Percentiles rank a stretch among this genome's conserved stretches.
These are phyloP conservation scores for Fusarium abutilonis DNA, from an alignment of 2,329 filamentous ascomycete genomes.

Conservation along the genomic window DNA sequence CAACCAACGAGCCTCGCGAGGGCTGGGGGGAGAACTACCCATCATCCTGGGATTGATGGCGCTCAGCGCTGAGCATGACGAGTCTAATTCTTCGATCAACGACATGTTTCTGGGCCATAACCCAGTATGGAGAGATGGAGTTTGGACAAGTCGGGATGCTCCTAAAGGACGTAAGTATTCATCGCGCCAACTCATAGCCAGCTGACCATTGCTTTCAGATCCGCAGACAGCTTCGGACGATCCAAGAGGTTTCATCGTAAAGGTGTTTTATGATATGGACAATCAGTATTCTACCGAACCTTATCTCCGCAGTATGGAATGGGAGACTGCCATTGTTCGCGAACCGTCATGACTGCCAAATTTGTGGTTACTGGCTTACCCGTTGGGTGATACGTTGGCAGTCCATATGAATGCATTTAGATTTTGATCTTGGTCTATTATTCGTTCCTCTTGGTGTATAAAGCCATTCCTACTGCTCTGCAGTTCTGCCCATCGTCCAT, in stretches of 20 bases:
- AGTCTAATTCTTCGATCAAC: slow-evolving; percentile 15
- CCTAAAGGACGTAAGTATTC: slow-evolving; percentile 46
- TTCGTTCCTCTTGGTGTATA: slow-evolving; percentile 40
- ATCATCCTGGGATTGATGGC: slow-evolving; percentile 56
- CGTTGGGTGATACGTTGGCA: background rate
- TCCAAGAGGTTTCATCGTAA: slow-evolving; percentile 50
- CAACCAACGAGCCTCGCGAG: slow-evolving; percentile 38
- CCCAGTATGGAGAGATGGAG: slow-evolving; percentile 40
- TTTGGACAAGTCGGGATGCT: slow-evolving; percentile 38
- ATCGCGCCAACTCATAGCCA: background rate
- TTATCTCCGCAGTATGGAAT: slow-evolving; percentile 44
- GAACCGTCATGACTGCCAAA: slow-evolving; percentile 21
- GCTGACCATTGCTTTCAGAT: slow-evolving; percentile 30
- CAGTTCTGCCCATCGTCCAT: slow-evolving; percentile 26
- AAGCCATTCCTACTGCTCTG: slow-evolving; percentile 31
- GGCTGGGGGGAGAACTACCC: slow-evolving; percentile 52
- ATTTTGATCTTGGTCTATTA: slow-evolving; percentile 42
- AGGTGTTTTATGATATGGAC: slow-evolving; percentile 48
- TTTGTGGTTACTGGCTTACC: background rate
- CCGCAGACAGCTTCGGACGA: slow-evolving; percentile 39
- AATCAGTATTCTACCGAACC: slow-evolving; percentile 45
- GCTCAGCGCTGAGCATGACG: slow-evolving; percentile 36
- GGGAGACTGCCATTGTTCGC: slow-evolving; percentile 38
- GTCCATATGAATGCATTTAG: background rate
- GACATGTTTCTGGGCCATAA: slow-evolving; percentile 42